Base-by-base conservation (phyloP, 2,329 filamentous ascomycete species). In the Blumeria hordei region DNA sequence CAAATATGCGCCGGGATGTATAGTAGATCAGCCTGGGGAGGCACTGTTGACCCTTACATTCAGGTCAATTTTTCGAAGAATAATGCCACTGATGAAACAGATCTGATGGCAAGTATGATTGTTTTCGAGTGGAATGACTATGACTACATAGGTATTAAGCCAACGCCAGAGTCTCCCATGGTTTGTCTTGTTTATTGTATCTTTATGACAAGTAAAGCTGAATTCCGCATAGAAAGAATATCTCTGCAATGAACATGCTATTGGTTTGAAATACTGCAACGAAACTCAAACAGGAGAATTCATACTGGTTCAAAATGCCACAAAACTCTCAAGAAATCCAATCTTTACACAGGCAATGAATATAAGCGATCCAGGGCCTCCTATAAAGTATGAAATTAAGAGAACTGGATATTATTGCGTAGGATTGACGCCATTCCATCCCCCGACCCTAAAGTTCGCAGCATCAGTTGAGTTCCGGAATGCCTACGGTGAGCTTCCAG, bases 391-490 rank as follows among this genome's bases (percentile, higher is more conserved):
- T 66, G 74, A 78, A 6, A 81, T 95, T 62, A 81, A 81, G 64
- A 87, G 86, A 68, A 98, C 92, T 0, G 92, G 92, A 33, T 98
- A 95, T 69, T 98, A 94, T 68, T 98, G 92, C 64, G 82, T 98
- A 57, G 79, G 85, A 54, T 92, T 87, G 1, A 81, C 80, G 59
- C 76, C 75, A 21, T 90, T 79, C 66, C 78, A 74, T 32, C 72
- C 74, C 0, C 72, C 76, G 7, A 68, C 74, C 56, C 58, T 63
- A 18, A 74, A 85, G 47, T 98, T 93, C 65, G 76, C 74, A 50
- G 88, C 83, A 7, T 77, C 92, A 12, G 82, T 92, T 45, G 88
- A 92, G 63, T 98, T 96, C 68, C 81, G 88, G 58, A 96, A 98
- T 68, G 85, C 92, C 2, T 98, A 93, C 65, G 92, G 92, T 65